phyloP scores from a whole-genome alignment of 2,329 filamentous ascomycete genomes.

The Aaosphaeria pasadenensis region DNA sequence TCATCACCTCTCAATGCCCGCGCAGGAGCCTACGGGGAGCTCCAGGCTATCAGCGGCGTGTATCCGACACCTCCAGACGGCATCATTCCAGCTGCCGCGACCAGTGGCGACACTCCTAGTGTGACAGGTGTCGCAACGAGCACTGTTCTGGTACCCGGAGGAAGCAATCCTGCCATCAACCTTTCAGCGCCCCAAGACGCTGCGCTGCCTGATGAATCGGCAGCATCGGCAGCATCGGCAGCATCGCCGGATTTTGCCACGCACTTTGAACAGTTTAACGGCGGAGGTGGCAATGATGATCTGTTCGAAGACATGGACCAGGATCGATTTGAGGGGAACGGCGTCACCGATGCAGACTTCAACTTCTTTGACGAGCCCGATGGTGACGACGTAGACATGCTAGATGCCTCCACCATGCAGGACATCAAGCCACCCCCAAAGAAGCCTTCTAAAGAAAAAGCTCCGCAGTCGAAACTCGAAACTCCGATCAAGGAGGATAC shows the following conservation, averaged over 20 bases:
- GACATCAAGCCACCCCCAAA: constrained; percentile 10
- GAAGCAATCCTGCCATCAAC: constrained; percentile 30
- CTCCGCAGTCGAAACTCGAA: constrained; percentile 1
- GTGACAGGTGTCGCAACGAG: constrained; percentile 22
- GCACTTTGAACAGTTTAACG: constrained; percentile 19
- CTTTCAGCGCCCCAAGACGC: constrained; percentile 26
- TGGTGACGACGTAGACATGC: constrained; percentile 36
- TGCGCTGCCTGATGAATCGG: constrained; percentile 13
- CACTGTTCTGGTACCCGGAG: constrained; percentile 25
- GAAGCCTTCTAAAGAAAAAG: constrained; percentile 4
- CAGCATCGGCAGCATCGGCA: constrained; percentile 16
- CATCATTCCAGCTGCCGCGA: constrained; percentile 25
- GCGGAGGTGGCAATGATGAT: constrained; percentile 45
- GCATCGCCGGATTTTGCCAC: constrained; percentile 22
- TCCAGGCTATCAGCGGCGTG: constrained; percentile 35
- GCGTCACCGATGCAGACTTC: constrained; percentile 80
- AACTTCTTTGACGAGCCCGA: constrained; percentile 73
- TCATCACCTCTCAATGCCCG: constrained; percentile 38
- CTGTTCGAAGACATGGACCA: constrained; percentile 68
- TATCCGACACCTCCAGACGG: constrained; percentile 42
- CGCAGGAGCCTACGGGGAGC: constrained; percentile 30
- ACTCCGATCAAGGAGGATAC: constrained; percentile 13
- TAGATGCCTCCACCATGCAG: constrained; percentile 19
- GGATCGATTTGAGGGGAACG: constrained; percentile 69
- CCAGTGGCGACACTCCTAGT: constrained; percentile 26